Evolutionary conservation across 192 early-diverging fungal species (phyloP).

Genomic region (Phycomyces blakesleeanus): DNA sequence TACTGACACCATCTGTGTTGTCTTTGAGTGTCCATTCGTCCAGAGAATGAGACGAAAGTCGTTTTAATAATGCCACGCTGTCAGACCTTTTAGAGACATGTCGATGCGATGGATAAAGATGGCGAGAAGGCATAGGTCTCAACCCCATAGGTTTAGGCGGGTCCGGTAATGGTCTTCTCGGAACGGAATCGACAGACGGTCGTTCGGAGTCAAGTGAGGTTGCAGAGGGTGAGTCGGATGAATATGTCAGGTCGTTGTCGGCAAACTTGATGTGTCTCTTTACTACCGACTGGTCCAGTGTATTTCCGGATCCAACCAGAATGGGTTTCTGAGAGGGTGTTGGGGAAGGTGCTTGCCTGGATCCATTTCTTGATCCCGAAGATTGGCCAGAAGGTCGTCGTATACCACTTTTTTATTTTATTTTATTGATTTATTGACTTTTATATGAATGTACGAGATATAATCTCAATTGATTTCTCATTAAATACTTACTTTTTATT

Average conservation of each 20-base stretch:
- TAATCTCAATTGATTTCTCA: background rate
- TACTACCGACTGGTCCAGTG: background rate
- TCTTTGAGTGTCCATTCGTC: slow-evolving; percentile 43
- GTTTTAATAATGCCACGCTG: slow-evolving; percentile 36
- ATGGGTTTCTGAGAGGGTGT: slow-evolving; percentile 15
- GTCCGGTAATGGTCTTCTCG: background rate
- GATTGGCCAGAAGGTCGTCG: background rate
- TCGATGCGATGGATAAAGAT: slow-evolving; percentile 17
- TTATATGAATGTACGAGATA: background rate
- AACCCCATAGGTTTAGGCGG: background rate
- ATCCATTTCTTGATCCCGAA: slow-evolving; percentile 6
- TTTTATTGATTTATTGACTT: background rate
- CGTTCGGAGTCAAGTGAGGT: slow-evolving; percentile 11
- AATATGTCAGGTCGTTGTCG: slow-evolving; percentile 22
- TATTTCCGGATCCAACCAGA: slow-evolving; percentile 1
- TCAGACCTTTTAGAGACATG: slow-evolving; percentile 15
- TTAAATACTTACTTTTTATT: background rate
- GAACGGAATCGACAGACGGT: background rate
- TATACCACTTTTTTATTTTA: background rate
- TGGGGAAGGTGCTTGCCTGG: slow-evolving; percentile 4
- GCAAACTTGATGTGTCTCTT: slow-evolving; percentile 37
- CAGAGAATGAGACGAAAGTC: slow-evolving; percentile 26
- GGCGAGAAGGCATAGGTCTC: background rate
- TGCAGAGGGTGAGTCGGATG: slow-evolving; percentile 20
- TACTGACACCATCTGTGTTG: slow-evolving; percentile 39